Conservation (phyloP, 2,329 filamentous ascomycete genomes). For the Aaosphaeria arxii region DNA sequence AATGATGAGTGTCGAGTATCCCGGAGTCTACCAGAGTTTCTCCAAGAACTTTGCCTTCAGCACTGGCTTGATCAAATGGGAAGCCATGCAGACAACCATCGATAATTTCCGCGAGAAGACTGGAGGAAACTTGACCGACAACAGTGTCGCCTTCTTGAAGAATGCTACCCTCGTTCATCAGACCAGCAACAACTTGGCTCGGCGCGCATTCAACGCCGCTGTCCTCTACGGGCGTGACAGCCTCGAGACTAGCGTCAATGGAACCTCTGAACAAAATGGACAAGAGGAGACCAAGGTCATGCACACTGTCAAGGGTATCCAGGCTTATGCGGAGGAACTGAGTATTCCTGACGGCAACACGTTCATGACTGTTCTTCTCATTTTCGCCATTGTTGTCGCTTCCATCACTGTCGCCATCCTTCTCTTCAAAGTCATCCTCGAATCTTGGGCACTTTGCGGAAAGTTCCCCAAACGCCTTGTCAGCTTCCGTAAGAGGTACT, state of each 20-base stretch:
- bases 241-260: constrained; percentile 21
- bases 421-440: constrained; percentile 85
- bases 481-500: constrained; percentile 93
- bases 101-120: constrained; percentile 78
- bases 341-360: constrained; percentile 84
- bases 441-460: constrained; percentile 86
- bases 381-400: constrained; percentile 84
- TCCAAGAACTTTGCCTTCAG: constrained; percentile 92
- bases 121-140: constrained; percentile 80
- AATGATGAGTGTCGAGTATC: constrained; percentile 90
- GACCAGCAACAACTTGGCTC: constrained; percentile 53
- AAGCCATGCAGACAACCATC: constrained; percentile 74
- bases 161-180: constrained; percentile 72
- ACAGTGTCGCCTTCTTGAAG: constrained; percentile 70
- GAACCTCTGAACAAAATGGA: constrained; percentile 37
- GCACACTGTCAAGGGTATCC: constrained; percentile 68
- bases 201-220: constrained; percentile 50
- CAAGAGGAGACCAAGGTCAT: constrained; percentile 45
- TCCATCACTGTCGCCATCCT: constrained; percentile 82
- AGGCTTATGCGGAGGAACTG: constrained; percentile 79
- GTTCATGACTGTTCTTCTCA: constrained; percentile 90
- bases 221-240: constrained; percentile 56
- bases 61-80: constrained; percentile 79
- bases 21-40: constrained; percentile 84
- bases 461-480: constrained; percentile 76